These are phyloP conservation scores for Pezicula radicicola DNA, from an alignment of 2,329 filamentous ascomycete genomes.

Conservation along the genomic window DNA sequence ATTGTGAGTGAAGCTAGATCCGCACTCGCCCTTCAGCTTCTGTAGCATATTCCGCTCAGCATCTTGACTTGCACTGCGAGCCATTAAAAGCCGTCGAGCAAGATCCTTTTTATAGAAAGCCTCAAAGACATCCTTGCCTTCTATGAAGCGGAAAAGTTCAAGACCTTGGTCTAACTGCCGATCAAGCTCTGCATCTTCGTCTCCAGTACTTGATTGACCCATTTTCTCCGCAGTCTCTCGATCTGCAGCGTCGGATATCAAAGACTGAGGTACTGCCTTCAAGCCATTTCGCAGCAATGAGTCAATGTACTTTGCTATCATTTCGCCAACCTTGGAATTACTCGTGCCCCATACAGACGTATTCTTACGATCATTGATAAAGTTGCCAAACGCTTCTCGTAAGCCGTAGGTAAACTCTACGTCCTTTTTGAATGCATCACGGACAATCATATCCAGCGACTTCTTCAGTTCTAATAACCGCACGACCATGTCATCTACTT, in stretches of 20 bases:
- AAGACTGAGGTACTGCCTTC: constrained; percentile 72
- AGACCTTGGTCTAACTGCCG: constrained; percentile 88
- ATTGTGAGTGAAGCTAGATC: constrained; percentile 92
- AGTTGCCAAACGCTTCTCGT: constrained; percentile 80
- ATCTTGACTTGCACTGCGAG: constrained; percentile 87
- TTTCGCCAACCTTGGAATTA: constrained; percentile 93
- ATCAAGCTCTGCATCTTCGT: constrained; percentile 91
- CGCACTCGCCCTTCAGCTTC: constrained; percentile 89
- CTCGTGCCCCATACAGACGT: constrained; percentile 72
- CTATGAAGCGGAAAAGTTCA: constrained; percentile 93
- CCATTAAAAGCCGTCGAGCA: constrained; percentile 85
- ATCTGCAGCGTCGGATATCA: constrained; percentile 61
- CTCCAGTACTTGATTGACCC: constrained; percentile 65
- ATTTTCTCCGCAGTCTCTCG: constrained; percentile 54
- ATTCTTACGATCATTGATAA: constrained; percentile 86
- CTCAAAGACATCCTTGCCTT: constrained; percentile 97
- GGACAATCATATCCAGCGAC: constrained; percentile 73
- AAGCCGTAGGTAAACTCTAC: constrained; percentile 75
- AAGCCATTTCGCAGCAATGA: constrained; percentile 81
- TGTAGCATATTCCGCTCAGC: constrained; percentile 94
- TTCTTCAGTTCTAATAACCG: constrained; percentile 78
- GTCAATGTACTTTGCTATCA: constrained; percentile 98
- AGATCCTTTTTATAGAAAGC: constrained; percentile 99
- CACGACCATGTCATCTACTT: constrained; percentile 81
- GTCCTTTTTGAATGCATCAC: constrained; percentile 72